Percentiles rank a stretch among this genome's conserved stretches.
Evolutionary conservation across 140 eudicot genomes (phyloP).

Genomic region (Bidens hawaiensis): DNA sequence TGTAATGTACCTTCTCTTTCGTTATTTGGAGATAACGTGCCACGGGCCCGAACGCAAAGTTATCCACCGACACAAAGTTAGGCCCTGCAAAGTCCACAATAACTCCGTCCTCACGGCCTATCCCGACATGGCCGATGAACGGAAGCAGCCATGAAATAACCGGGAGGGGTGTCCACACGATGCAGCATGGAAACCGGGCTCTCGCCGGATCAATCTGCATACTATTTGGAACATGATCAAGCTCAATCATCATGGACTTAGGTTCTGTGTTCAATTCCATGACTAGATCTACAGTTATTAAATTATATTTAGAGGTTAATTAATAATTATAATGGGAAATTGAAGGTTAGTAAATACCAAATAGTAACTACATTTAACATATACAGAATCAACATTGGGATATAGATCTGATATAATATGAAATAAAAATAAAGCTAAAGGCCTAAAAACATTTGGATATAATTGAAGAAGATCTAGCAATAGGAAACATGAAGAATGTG

Average conservation of each 20-base stretch:
- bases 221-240: constrained; percentile 21
- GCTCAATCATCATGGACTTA: constrained; percentile 53
- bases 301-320: no score
- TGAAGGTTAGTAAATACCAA: no score
- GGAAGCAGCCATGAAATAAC: constrained; percentile 90
- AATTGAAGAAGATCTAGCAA: constrained; percentile 19
- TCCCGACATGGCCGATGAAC: constrained; percentile 83
- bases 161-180: constrained; percentile 71
- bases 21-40: constrained; percentile 66
- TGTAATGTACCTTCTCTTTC: constrained; percentile 65
- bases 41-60: constrained; percentile 81
- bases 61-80: constrained; percentile 80
- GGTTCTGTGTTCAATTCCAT: constrained; percentile 54
- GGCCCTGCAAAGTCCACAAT: constrained; percentile 96
- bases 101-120: constrained; percentile 95
- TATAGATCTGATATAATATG: neutral
- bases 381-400: neutral
- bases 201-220: constrained; percentile 67
- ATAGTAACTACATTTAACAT: neutral
- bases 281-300: constrained; percentile 23
- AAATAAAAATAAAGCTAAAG: neutral
- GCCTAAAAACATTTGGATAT: no score
- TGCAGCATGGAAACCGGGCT: constrained; percentile 81
- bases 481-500: constrained; percentile 3
- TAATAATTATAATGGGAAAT: neutral